Evolutionary conservation across 768 basidiomycete genomes (phyloP), one percentile per base, ranked within the genome.

Genomic region (Clitopilus passeckerianus): DNA sequence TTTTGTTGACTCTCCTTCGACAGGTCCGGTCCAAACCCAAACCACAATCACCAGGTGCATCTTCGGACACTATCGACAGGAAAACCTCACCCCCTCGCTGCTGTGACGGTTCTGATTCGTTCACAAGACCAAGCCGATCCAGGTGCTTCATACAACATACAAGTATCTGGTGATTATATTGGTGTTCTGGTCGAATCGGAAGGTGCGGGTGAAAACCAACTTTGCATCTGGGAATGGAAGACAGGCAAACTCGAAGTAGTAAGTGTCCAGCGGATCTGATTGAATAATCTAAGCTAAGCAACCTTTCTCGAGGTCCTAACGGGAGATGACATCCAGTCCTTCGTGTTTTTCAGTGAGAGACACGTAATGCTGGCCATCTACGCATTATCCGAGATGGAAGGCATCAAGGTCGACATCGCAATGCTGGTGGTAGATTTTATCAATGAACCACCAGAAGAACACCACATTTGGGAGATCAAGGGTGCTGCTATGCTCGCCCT

Each of bases 221-320:
- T 89, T 12, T 70, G 80, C 22, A 71, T 86, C 20, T 90, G 86
- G 86, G 79, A 89, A 57, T 90, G 87, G 89, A 82, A 81, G 65
- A 84, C 80, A 4, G 84, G 84, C 6, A 63, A 68, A 9, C 66
- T 74, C 6, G 67, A 83, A 63, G 59, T 80, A 61, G 87, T 89
- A 64, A 74, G 81, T 73, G 33, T 55, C 50, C 66, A 30, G 61
- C 20, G 5, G 30, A 24, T 22, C 37, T 34, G 24, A 30, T 58
- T 20, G n/a, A n/a, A n/a, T 44, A 35, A 15, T 53, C 35, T 27
- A 34, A 20, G n/a, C 46, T 53, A 22, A 59, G 44, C 33, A n/a
- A n/a, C 5, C 20, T 6, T 52, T 53, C 58, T 5, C 18, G 54
- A 71, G 70, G 57, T 59, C 41, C 61, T 78, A 2, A 65, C 64